phyloP scores from a whole-genome alignment of 1,284 basidiomycete species.

The Rhodotorula sp. region DNA sequence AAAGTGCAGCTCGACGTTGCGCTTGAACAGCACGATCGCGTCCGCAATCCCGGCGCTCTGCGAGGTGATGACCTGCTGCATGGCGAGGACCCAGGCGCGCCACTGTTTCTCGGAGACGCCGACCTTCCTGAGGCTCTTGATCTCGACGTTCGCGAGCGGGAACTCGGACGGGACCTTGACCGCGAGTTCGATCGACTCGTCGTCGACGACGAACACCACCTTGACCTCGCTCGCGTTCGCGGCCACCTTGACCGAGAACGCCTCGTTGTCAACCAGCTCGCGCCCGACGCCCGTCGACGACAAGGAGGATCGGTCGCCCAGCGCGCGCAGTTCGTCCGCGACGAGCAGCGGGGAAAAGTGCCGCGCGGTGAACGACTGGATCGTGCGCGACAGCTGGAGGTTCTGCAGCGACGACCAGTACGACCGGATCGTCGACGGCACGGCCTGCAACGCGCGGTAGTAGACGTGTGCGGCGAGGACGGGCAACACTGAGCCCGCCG shows the following conservation, averaged over 20 bases:
- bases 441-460: conserved; percentile 73
- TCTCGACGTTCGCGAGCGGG: conserved; percentile 84
- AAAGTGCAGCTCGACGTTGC: conserved; percentile 86
- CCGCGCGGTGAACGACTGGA: conserved; percentile 76
- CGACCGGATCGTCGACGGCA: conserved; percentile 76
- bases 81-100: conserved; percentile 89
- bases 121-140: conserved; percentile 77
- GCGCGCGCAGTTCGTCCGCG: conserved; percentile 70
- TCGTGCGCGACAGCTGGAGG: conserved; percentile 71
- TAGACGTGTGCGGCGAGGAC: conserved; percentile 85
- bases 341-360: conserved; percentile 90
- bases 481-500: conserved; percentile 58
- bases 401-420: conserved; percentile 90
- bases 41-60: conserved; percentile 90
- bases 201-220: conserved; percentile 83
- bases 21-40: conserved; percentile 88
- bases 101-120: conserved; percentile 88
- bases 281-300: conserved; percentile 52
- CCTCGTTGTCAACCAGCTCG: conserved; percentile 69
- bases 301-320: no score
- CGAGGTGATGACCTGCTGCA: conserved; percentile 86
- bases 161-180: conserved; percentile 85
- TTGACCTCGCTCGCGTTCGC: conserved; percentile 67
- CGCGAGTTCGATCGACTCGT: conserved; percentile 88
- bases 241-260: conserved; percentile 73